These are phyloP conservation scores for Cryptosporidium ubiquitum DNA, from an alignment of 169 alveolate genomes.

Conservation along the genomic window DNA sequence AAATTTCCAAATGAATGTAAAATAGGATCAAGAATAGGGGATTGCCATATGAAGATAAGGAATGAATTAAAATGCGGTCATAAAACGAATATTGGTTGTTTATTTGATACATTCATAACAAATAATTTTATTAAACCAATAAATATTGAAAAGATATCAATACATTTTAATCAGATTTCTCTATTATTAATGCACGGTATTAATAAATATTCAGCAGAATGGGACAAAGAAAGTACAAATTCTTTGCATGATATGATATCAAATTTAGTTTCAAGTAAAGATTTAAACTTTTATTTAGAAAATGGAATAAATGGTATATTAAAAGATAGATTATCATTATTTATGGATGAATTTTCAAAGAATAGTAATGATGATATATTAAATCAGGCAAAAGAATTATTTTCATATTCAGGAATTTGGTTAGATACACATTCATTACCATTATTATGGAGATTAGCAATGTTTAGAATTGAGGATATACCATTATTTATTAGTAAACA, in stretches of 20 bases:
- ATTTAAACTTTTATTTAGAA: conserved; percentile 2
- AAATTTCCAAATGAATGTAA: conserved; percentile 78
- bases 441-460: conserved; percentile 40
- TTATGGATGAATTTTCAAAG: conserved; percentile 5
- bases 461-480: conserved; percentile 55
- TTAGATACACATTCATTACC: conserved; percentile 48
- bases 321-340: conserved; percentile 14
- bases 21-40: conserved; percentile 77
- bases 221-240: conserved; percentile 1
- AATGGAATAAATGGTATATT: conserved; percentile 32
- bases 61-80: conserved; percentile 67
- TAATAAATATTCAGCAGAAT: conserved; percentile 1
- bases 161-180: conserved; percentile 32
- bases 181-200: conserved; percentile 44
- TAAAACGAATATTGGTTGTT: conserved; percentile 38
- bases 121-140: conserved; percentile 76
- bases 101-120: conserved; percentile 61
- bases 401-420: conserved; percentile 42
- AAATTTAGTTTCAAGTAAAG: conserved; percentile 15
- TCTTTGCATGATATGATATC: conserved; percentile 1
- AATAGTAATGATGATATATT: background rate
- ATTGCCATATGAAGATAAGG: conserved; percentile 76
- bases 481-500: background rate
- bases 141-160: conserved; percentile 14
- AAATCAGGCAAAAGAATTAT: conserved; percentile 6